Base-by-base conservation (phyloP, 768 basidiomycete species). In the Saitozyma podzolica region DNA sequence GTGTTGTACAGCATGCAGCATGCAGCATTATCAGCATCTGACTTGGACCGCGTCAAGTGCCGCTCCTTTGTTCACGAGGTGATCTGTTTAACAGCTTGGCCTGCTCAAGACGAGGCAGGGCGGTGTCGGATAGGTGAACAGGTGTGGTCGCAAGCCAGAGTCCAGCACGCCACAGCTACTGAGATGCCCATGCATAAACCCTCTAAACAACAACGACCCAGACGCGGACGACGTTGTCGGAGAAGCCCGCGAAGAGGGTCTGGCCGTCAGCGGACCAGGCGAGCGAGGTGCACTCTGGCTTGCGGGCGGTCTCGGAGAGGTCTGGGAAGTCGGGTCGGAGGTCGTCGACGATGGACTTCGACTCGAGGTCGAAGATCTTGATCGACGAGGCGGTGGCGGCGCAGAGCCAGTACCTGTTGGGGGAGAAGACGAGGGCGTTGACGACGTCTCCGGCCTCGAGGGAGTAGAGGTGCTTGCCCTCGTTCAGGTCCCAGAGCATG, bases 401-500 rank as follows among this genome's bases (percentile, higher is more conserved):
- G 80, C 96, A 99, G 68, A 99, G 84, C 96, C 96, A 99, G 89
- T 99, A 99, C 62, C 95, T 89, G 86, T 99, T 99, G 64, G 96
- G 96, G 14, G 92, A 94, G 86, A 99, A 99, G 80, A 98, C 96
- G 70, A 99, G 90, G 64, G 96, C 93, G 80, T 99, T 97, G 86
- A 99, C 94, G 72, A 93, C 84, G 80, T 99, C 92, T 64, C 94
- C 94, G 53, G 96, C 96, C 82, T 99, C 96, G 63, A 99, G 89
- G 58, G 93, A 97, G 86, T 99, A 99, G 77, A 99, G 88, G 86
- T 98, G 96, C 84, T 97, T 98, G 85, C 93, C 94, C 85, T 98
- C 96, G 83, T 97, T 98, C 76, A 99, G 84, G 81, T 99, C 96
- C 96, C 96, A 99, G 67, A 97, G 89, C 94, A 97, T 97, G 80